Evolutionary conservation across 768 basidiomycete species (phyloP).

Genomic region (Panaeolus cyanescens): DNA sequence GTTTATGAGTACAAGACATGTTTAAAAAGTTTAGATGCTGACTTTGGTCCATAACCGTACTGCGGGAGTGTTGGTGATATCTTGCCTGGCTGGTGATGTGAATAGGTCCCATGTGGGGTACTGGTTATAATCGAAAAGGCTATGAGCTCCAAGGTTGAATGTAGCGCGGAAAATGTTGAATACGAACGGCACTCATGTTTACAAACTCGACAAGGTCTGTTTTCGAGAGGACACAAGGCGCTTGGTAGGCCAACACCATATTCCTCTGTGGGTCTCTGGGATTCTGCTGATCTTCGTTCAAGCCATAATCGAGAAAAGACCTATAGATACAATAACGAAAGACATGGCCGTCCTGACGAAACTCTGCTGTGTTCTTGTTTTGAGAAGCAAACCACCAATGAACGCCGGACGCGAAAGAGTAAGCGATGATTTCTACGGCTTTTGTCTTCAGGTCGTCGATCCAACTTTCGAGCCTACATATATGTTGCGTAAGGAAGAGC

Average conservation of each 20-base stretch:
- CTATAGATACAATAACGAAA: conserved; percentile 21
- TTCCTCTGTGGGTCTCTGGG: neutral
- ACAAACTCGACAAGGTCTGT: conserved; percentile 57
- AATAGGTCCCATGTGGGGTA: conserved; percentile 42
- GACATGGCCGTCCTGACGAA: neutral
- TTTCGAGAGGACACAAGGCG: conserved; percentile 58
- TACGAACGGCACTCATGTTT: conserved; percentile 40
- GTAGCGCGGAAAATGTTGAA: no score
- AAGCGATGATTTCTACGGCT: neutral
- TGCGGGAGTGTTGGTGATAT: conserved; percentile 16
- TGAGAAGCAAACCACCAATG: neutral
- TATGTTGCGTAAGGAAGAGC: neutral
- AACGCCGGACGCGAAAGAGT: neutral
- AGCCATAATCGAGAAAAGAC: neutral
- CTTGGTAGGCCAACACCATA: conserved; percentile 57
- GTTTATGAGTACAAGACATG: neutral
- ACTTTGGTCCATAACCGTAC: conserved; percentile 63
- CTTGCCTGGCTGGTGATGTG: conserved; percentile 37
- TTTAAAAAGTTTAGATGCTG: neutral
- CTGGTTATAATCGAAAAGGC: conserved; percentile 22
- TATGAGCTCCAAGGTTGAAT: conserved; percentile 14
- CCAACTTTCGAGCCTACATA: neutral
- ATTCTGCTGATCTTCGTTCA: neutral
- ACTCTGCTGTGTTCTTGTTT: neutral
- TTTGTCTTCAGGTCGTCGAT: neutral